Evolutionary conservation across 768 basidiomycete species (phyloP), one percentile per base, ranked within the genome.

Genomic region (Rhizopogon sp.): DNA sequence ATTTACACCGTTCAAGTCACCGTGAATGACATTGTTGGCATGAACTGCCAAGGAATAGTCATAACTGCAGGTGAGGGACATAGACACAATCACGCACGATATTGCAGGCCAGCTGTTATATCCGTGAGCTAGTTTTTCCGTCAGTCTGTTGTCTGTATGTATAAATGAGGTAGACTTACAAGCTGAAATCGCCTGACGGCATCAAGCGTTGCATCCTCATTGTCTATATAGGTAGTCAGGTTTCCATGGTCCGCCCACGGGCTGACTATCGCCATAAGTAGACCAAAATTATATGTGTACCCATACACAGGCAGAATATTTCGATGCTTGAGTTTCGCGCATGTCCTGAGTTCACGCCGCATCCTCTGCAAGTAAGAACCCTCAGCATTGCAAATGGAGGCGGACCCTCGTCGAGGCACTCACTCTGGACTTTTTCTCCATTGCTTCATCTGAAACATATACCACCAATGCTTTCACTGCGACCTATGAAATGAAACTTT

Each of bases 261-360:
- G 37, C 52, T 65, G 20, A 66, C 57, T 59, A 64, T 63, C 8
- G 63, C 60, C 28, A 55, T 31, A 25, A 53, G 58, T 7, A 46
- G 59, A 14, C 64, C 62, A 50, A 59, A 65, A 42, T 60, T 60
- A 25, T 49, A 59, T n/a, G 60, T 49, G 5, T 56, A 41, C 10
- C 65, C 63, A 39, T 42, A 57, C 28, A 65, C 55, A 6, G 61
- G 56, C 3, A 66, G 20, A 16, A 66, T 53, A 51, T 66, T 66
- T 25, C 31, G 42, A 49, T 66, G 62, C 8, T 50, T 16, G 13
- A 66, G 56, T 37, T 45, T n/a, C 29, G 50, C 54, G 59, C 65
- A 66, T 8, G 61, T 60, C 14, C 50, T 57, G 31, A 66, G 43
- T 52, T 65, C 64, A 28, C 58, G 61, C 9, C 45, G 54, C 22